phyloP scores from a whole-genome alignment of 2,329 filamentous ascomycete genomes.

The Botrytis tulipae region DNA sequence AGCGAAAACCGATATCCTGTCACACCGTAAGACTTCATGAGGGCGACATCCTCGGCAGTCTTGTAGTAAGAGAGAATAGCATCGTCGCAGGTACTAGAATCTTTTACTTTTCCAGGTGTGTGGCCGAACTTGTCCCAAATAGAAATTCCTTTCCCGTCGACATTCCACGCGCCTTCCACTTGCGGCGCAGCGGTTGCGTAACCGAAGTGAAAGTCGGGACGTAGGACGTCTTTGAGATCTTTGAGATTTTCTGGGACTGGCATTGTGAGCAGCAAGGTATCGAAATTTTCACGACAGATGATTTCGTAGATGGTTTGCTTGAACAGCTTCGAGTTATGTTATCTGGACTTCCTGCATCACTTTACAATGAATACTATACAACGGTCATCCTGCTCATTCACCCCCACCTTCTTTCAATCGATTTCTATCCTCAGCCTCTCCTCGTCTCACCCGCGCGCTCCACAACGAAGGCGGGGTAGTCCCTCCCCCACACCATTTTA shows the following conservation, averaged over 20 bases:
- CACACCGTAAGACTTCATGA: conserved; percentile 70
- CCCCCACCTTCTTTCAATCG: background rate
- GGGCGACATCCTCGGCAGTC: conserved; percentile 68
- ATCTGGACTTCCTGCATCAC: background rate
- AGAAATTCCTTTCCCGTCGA: conserved; percentile 73
- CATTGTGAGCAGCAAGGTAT: background rate
- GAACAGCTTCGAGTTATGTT: background rate
- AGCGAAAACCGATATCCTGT: conserved; percentile 79
- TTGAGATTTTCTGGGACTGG: conserved; percentile 13
- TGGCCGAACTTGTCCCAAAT: conserved; percentile 86
- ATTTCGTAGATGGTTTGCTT: background rate
- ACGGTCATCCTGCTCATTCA: background rate
- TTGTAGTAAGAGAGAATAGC: conserved; percentile 85
- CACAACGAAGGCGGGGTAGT: background rate
- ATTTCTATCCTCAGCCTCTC: background rate
- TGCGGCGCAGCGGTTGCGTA: conserved; percentile 82
- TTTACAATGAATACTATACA: too few relatives aligned
- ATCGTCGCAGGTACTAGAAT: conserved; percentile 68
- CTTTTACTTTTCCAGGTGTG: conserved; percentile 76
- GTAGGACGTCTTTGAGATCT: conserved; percentile 52
- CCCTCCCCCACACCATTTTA: background rate
- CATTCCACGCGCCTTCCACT: conserved; percentile 71
- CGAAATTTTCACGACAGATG: background rate
- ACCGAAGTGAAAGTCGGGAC: conserved; percentile 70
- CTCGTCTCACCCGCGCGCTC: background rate